phyloP scores from a whole-genome alignment of 345 rosid genomes.

The Rhodamnia rubescens region DNA sequence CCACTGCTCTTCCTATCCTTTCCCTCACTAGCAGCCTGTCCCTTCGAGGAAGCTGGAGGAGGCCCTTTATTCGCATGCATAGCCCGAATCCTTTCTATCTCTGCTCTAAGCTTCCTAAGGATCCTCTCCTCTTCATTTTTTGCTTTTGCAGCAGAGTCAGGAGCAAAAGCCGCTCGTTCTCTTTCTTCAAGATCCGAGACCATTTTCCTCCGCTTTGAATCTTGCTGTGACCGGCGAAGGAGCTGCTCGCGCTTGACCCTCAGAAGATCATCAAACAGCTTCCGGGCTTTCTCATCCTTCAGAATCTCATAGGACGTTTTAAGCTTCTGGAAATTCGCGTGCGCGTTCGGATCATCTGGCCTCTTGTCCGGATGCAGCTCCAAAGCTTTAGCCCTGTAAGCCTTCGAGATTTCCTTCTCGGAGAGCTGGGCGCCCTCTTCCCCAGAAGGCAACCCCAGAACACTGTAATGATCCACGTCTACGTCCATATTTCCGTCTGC shows the following conservation, averaged over 20 bases:
- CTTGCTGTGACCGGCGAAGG: conserved; percentile 41
- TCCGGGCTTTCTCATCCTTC: conserved; percentile 70
- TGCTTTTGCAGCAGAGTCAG: conserved; percentile 29
- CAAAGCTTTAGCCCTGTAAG: conserved; percentile 62
- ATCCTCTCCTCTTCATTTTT: conserved; percentile 60
- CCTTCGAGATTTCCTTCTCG: conserved; percentile 69
- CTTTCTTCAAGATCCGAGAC: conserved; percentile 76
- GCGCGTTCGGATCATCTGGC: conserved; percentile 78
- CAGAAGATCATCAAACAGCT: conserved; percentile 74
- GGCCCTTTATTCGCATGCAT: conserved; percentile 33
- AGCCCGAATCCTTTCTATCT: conserved; percentile 61
- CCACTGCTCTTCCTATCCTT: conserved; percentile 12
- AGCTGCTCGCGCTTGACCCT: conserved; percentile 57
- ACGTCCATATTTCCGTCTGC: conserved; percentile 18
- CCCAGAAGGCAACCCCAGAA: conserved; percentile 73
- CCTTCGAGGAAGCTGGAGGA: conserved; percentile 13
- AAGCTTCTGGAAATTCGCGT: conserved; percentile 60
- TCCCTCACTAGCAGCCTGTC: conserved; percentile 13
- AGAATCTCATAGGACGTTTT: conserved; percentile 70
- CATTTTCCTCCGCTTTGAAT: conserved; percentile 65
- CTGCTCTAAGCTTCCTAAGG: conserved; percentile 59
- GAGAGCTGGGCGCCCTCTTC: conserved; percentile 72
- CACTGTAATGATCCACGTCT: conserved; percentile 65
- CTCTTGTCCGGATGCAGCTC: conserved; percentile 86
- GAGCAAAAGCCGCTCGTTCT: conserved; percentile 58